Conservation (phyloP, 2,329 filamentous ascomycete genomes). For the Rugonectria rugulosa region DNA sequence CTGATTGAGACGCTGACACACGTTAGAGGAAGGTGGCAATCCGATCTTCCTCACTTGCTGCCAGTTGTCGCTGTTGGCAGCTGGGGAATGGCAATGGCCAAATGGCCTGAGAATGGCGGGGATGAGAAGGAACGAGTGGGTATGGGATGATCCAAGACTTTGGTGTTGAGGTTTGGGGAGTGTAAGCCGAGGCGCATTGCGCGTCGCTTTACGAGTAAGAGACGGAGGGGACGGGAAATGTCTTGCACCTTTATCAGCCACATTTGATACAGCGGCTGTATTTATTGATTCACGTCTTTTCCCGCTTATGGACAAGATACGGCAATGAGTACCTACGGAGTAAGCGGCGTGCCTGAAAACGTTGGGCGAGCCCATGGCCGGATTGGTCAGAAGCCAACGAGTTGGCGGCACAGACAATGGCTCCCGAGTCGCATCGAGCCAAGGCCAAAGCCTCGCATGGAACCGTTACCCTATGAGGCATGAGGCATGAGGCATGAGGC, state of each 20-base stretch:
- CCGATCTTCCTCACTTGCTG: neutral
- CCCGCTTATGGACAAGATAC: neutral
- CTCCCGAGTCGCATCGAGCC: neutral
- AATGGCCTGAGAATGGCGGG: conserved; percentile 5
- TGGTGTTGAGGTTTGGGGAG: neutral
- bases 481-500: too few relatives aligned
- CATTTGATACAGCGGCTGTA: too few relatives aligned
- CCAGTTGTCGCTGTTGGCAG: neutral
- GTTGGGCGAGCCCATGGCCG: neutral
- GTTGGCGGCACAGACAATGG: neutral
- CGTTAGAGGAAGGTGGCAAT: conserved; percentile 3
- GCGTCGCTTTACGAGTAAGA: neutral
- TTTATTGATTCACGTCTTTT: neutral
- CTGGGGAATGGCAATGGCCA: neutral
- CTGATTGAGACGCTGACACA: conserved; percentile 6
- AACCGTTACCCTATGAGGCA: too few relatives aligned
- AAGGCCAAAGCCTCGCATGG: neutral
- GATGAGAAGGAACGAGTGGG: neutral
- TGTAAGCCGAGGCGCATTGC: neutral
- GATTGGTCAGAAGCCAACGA: neutral
- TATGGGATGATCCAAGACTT: neutral
- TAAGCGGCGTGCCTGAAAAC: conserved; percentile 2
- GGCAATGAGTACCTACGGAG: neutral
- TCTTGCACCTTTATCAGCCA: too few relatives aligned
- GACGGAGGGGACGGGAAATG: neutral